Base-by-base conservation (phyloP, 768 basidiomycete species). In the Hericium rajendrae region DNA sequence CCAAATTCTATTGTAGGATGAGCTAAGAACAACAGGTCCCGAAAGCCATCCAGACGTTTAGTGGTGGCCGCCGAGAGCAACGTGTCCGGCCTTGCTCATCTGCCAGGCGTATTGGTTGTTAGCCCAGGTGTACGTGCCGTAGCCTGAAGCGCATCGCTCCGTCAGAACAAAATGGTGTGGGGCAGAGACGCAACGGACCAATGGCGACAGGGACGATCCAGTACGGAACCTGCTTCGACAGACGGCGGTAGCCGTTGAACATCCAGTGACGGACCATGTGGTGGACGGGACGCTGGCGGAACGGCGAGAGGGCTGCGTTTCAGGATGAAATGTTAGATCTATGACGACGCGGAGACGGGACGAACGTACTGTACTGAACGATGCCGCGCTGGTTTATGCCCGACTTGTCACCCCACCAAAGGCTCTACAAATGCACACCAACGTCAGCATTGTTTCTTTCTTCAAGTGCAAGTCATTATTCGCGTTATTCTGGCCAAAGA, bases 381-480 rank as follows among this genome's bases (percentile, higher is more conserved):
- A 94, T 77, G 51, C 91, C 91, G 70, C 78, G 88, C 64, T 85
- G 83, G 68, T 83, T 84, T 58, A 76, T 74, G 57, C 81, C 78
- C 63, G 77, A 75, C 56, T 74, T 73, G 71, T 88, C 84, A 74
- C 91, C 91, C 91, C 91, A 94, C 91, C 91, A 94, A 54, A 85
- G 76, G 69, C 78, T 86, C 89, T 93, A 68, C 18, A n/a, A 48
- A 37, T 49, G 15, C 52, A 46, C 48, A 48, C 38, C 12, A 16
- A 37, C 10, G 40, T 48, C 24, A 55, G 53, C 41, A 38, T 41
- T 32, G 32, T 10, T 32, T 32, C 32, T 8, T 8, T 32, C 32
- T 32, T 9, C 8, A 32, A 2, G 6, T 32, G 4, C 28, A 32
- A 9, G 8, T 32, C 4, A 9, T 6, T 24, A 3, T 6, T 32